These are phyloP conservation scores for Populus hybrid DNA, from an alignment of 441 rosid genomes.

Conservation along the genomic window DNA sequence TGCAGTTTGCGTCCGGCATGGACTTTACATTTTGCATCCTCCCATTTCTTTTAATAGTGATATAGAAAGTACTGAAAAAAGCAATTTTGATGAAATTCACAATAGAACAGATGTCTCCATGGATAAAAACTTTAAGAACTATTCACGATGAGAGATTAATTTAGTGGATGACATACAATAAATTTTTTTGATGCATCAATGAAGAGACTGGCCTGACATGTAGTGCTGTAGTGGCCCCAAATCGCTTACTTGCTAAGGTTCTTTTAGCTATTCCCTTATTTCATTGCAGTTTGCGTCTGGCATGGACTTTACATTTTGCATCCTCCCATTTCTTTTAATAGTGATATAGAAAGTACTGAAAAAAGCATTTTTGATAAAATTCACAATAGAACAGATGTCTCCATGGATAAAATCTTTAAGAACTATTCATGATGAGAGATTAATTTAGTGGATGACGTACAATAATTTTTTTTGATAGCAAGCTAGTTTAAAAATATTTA, in stretches of 20 bases:
- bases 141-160: neutral
- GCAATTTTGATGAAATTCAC: neutral
- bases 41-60: neutral
- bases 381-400: neutral
- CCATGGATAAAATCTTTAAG: neutral
- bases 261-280: constrained; percentile 6
- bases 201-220: constrained; percentile 90
- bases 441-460: neutral
- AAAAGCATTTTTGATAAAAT: too few species aligned
- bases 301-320: neutral
- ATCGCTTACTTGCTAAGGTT: constrained; percentile 94
- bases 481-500: neutral
- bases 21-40: neutral
- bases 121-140: neutral
- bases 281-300: neutral
- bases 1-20: constrained; percentile 1
- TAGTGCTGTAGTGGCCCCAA: constrained; percentile 95
- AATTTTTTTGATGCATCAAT: constrained; percentile 26
- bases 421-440: neutral
- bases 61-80: neutral
- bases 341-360: neutral
- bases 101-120: neutral
- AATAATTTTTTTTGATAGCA: neutral
- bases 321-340: neutral
- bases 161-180: neutral